Conservation (phyloP, 805 yeast genomes). For the Huiozyma naganishii region DNA sequence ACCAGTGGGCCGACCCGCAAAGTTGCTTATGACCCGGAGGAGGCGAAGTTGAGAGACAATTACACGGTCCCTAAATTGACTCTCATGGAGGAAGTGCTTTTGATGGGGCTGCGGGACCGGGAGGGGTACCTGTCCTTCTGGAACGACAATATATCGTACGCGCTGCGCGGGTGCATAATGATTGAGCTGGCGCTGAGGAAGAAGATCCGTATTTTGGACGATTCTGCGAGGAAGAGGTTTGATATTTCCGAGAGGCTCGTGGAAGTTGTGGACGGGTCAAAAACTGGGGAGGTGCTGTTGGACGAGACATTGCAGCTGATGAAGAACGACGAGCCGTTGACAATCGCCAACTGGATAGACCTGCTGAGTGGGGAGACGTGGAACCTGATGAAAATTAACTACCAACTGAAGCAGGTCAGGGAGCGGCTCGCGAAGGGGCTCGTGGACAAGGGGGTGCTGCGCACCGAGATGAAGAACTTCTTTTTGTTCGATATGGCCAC, state of each 20-base stretch:
- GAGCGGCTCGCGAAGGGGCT: conserved; percentile 93
- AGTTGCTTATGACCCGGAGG: conserved; percentile 72
- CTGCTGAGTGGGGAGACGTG: conserved; percentile 91
- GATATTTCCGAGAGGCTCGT: conserved; percentile 80
- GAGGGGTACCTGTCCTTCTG: conserved; percentile 96
- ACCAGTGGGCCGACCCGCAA: conserved; percentile 31
- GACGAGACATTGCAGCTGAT: conserved; percentile 90
- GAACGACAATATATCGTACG: conserved; percentile 96
- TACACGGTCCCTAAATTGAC: conserved; percentile 65
- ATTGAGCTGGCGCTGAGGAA: conserved; percentile 88
- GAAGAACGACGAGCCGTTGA: conserved; percentile 68
- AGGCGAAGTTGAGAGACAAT: conserved; percentile 30
- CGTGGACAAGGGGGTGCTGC: conserved; percentile 90
- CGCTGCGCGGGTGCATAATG: conserved; percentile 86
- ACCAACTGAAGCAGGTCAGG: conserved; percentile 94
- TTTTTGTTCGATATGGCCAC: conserved; percentile 97
- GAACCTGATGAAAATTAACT: conserved; percentile 88
- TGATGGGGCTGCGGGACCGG: conserved; percentile 87
- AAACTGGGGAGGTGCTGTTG: conserved; percentile 89
- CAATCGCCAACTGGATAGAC: conserved; percentile 88
- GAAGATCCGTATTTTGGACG: conserved; percentile 79
- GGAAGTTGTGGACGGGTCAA: conserved; percentile 73
- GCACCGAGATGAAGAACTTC: conserved; percentile 93
- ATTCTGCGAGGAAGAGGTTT: conserved; percentile 81
- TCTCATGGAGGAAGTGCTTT: conserved; percentile 89